Evolutionary conservation across 352 stramenopile genomes (phyloP), one percentile per base, ranked within the genome.

Genomic region (Phytophthora chlamydospora): DNA sequence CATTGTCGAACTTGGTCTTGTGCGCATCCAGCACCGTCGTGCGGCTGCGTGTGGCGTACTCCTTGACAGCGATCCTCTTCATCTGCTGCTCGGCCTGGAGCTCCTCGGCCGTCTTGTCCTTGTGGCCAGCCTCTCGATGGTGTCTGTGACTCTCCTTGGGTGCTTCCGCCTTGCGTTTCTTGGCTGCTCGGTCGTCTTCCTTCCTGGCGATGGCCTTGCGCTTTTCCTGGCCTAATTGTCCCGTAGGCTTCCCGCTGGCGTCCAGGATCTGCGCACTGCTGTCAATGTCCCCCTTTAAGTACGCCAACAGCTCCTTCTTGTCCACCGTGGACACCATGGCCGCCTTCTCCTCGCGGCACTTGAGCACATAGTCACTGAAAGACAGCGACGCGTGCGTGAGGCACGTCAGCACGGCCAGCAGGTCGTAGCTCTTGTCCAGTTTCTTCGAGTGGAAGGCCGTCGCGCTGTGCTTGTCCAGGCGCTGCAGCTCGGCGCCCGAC

Each of bases 231-330:
- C 53, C n/a, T 60, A 68, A 6, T 68, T 58, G 32, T 58, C 7
- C 43, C 33, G 51, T 58, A 21, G 49, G 32, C 31, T 59, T 59
- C 11, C 58, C 70, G 17, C n/a, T 33, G 3, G 44, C 65, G 35
- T 75, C 76, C 24, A 78, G 44, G 32, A 94, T 90, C 74, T 96
- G 87, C 10, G 82, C 65, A 54, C 82, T 92, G 2, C 39, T 72
- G 39, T 96, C 87, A 31, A 91, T 93, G 60, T 96, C 87, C 5
- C 87, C 87, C 48, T 91, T 91, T 9, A 96, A 44, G 62, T 85
- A 96, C 43, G 87, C 80, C 52, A 96, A 76, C 29, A 96, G 78
- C 53, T 96, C 87, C 43, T 93, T 91, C 73, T 96, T 96, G 62
- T 96, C 87, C 21, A 96, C 84, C 0, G 87, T 90, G 13, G 87